phyloP scores from a whole-genome alignment of 2,329 filamentous ascomycete species.

The Fusarium floridanum region DNA sequence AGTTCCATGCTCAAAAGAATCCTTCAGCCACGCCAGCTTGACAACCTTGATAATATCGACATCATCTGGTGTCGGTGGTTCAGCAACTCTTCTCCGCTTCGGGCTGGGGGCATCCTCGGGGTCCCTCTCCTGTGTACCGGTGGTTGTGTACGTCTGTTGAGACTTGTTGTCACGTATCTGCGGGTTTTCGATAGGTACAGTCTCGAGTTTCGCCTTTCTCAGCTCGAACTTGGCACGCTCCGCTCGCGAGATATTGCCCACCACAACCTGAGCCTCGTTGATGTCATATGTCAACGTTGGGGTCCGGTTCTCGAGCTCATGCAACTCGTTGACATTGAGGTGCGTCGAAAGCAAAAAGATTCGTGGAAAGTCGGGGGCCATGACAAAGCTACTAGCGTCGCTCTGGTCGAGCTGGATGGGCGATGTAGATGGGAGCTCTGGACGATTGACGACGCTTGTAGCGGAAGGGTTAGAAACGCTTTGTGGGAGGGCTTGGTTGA shows the following conservation, averaged over 20 bases:
- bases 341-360: constrained; percentile 82
- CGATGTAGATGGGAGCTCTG: neutral
- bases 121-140: neutral
- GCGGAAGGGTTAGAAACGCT: neutral
- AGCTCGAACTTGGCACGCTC: constrained; percentile 84
- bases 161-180: neutral
- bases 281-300: constrained; percentile 77
- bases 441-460: constrained; percentile 3
- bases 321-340: constrained; percentile 72
- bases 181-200: constrained; percentile 55
- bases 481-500: neutral
- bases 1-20: constrained; percentile 60
- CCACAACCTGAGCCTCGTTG: constrained; percentile 77
- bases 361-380: constrained; percentile 62
- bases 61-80: neutral
- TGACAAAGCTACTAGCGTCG: constrained; percentile 21
- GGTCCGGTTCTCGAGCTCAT: constrained; percentile 74
- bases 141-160: neutral
- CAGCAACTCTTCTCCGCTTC: constrained; percentile 38
- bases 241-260: constrained; percentile 79
- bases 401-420: neutral
- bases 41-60: constrained; percentile 63
- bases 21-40: constrained; percentile 70
- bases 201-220: constrained; percentile 72
- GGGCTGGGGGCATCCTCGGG: constrained; percentile 11